Evolutionary conservation across 2,329 filamentous ascomycete species (phyloP), one percentile per base, ranked within the genome.

Genomic region (Apiospora aurea): DNA sequence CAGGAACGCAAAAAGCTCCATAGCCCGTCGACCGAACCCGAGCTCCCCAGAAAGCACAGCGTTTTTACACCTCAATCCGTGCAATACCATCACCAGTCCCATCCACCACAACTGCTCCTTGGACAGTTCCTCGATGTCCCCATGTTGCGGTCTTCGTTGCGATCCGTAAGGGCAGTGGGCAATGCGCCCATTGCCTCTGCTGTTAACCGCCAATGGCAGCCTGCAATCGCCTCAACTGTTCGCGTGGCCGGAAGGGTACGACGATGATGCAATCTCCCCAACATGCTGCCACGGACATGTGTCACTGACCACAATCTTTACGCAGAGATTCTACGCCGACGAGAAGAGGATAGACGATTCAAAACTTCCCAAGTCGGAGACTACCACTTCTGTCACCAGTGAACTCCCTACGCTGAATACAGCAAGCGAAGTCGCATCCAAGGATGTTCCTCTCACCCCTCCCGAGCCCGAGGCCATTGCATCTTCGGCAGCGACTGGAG

Each of bases 71-170:
- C 57, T 64, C 57, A 64, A 64, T 64, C 34, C 34, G 57, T 64
- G 57, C 34, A 64, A 64, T n/a, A 64, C 41, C 57, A 64, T 41
- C 34, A 64, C 34, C 57, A 64, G 18, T 41, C 34, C 41, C 13
- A 41, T 13, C 57, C 34, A 64, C 57, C 57, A 64, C 21, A 64
- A 64, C 57, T 41, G 57, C 57, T 64, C 57, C 41, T n/a, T 64
- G 57, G 57, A 41, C 68, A 51, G 68, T 51, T 53, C 47, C 74
- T 78, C 78, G 82, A 86, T 85, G 85, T 84, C 84, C 85, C 86
- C 86, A 92, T 92, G 90, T 87, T 92, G 88, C 90, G 90, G 86
- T 89, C 88, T 82, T 91, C 90, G 83, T 84, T 92, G 85, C 89
- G 87, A 85, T 90, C 90, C 82, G 87, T 87, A 80, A 89, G 86